A percentile compares a stretch with the other conserved stretches of the same genome.
phyloP scores from a whole-genome alignment of 139 green algal species.

The Picochlorum costavermella region DNA sequence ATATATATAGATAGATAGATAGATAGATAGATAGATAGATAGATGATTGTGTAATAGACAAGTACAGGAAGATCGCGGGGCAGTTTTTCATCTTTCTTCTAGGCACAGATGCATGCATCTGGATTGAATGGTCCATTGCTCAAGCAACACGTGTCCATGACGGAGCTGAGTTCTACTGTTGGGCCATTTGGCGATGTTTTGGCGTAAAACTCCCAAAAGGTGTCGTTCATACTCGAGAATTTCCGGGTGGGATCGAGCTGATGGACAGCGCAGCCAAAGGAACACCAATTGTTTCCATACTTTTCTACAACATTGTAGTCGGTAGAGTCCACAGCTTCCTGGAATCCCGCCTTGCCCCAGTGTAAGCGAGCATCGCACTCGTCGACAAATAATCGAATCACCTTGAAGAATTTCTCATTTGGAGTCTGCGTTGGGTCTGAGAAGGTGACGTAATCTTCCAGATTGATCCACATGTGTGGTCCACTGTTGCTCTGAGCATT shows the following conservation, averaged over 20 bases:
- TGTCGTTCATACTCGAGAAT: constrained; percentile 29
- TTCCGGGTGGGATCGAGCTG: constrained; percentile 64
- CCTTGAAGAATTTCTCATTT: constrained; percentile 15
- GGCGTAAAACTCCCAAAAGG: too few relatives aligned
- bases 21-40: too few relatives aligned
- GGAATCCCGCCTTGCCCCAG: constrained; percentile 67
- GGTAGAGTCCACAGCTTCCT: constrained; percentile 11
- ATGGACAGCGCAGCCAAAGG: constrained; percentile 71
- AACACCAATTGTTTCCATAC: constrained; percentile 63
- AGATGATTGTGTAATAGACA: too few relatives aligned
- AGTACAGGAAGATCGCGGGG: too few relatives aligned
- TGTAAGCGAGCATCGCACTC: constrained; percentile 64
- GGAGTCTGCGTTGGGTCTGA: constrained; percentile 9
- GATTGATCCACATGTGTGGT: constrained; percentile 67
- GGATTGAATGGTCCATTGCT: too few relatives aligned
- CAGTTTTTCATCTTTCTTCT: too few relatives aligned
- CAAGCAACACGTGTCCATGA: too few relatives aligned
- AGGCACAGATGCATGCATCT: too few relatives aligned
- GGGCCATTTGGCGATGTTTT: too few relatives aligned
- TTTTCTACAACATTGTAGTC: constrained; percentile 17
- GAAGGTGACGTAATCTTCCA: constrained; percentile 57
- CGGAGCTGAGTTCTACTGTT: too few relatives aligned
- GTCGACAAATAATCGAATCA: constrained; percentile 31
- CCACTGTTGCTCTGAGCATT: constrained; percentile 29
- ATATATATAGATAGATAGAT: too few relatives aligned